These are phyloP conservation scores for Camelina hispida DNA, from an alignment of 345 rosid genomes.

Conservation along the genomic window DNA sequence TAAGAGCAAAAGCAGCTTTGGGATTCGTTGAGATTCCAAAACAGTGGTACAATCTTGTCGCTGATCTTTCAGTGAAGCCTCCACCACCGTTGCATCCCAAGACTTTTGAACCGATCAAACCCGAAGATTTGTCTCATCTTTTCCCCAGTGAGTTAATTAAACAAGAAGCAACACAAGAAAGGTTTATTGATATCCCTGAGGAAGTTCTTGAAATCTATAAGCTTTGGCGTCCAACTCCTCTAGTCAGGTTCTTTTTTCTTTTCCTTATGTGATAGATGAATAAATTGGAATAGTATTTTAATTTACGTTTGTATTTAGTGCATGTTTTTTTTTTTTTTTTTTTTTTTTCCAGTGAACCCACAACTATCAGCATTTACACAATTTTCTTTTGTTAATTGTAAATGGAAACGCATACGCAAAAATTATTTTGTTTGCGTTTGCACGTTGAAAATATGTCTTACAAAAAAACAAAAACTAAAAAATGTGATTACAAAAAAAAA, in stretches of 20 bases:
- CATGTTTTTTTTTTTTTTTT: too few species aligned
- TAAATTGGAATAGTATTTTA: not conserved
- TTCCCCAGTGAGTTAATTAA: slow-evolving; percentile 81
- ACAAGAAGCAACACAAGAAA: slow-evolving; percentile 75
- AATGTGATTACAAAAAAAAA: too few species aligned
- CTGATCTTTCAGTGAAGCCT: slow-evolving; percentile 82
- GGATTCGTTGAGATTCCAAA: slow-evolving; percentile 57
- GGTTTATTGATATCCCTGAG: slow-evolving; percentile 82
- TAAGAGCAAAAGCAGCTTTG: slow-evolving; percentile 52
- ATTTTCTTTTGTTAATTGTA: too few species aligned
- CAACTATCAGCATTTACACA: too few species aligned
- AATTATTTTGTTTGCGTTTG: too few species aligned
- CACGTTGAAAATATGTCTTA: too few species aligned
- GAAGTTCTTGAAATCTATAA: slow-evolving; percentile 80
- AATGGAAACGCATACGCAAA: too few species aligned
- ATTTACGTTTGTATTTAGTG: too few species aligned
- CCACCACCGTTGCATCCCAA: slow-evolving; percentile 85
- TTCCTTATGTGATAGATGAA: not conserved
- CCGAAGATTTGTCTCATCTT: slow-evolving; percentile 78
- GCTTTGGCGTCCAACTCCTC: slow-evolving; percentile 97
- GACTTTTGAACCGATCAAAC: slow-evolving; percentile 72
- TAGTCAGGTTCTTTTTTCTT: slow-evolving; percentile 61
- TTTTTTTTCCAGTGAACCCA: too few species aligned
- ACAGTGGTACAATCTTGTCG: slow-evolving; percentile 59
- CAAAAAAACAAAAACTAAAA: too few species aligned